phyloP scores from a whole-genome alignment of 2,329 filamentous ascomycete species.

The Ploettnerulaceae sp. region DNA sequence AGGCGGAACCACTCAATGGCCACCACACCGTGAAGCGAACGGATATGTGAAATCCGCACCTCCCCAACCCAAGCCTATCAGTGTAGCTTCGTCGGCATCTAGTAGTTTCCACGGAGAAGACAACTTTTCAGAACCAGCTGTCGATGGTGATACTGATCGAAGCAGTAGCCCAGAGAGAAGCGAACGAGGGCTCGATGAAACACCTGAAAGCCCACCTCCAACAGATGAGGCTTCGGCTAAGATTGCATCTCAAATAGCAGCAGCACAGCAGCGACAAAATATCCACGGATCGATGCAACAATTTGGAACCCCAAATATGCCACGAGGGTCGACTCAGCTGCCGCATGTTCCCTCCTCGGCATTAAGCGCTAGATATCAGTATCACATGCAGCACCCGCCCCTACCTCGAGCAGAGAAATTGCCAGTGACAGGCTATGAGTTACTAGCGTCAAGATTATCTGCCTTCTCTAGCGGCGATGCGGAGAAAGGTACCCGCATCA shows the following conservation, averaged over 20 bases:
- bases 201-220: conserved; percentile 10
- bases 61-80: conserved; percentile 28
- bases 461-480: conserved; percentile 21
- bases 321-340: conserved; percentile 34
- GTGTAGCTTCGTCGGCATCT: conserved; percentile 33
- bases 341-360: conserved; percentile 35
- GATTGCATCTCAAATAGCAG: conserved; percentile 30
- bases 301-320: conserved; percentile 37
- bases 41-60: conserved; percentile 8
- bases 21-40: conserved; percentile 9
- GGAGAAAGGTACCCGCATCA: conserved; percentile 23
- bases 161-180: conserved; percentile 43
- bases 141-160: conserved; percentile 40
- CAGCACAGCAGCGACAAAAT: conserved; percentile 31
- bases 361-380: conserved; percentile 36
- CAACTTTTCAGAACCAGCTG: conserved; percentile 35
- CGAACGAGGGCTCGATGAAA: conserved; percentile 31
- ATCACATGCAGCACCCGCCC: conserved; percentile 27
- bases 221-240: conserved; percentile 27
- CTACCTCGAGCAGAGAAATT: conserved; percentile 38
- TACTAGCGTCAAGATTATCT: conserved; percentile 53
- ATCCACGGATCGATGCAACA: conserved; percentile 23
- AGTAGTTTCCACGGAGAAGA: conserved; percentile 33
- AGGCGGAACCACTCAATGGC: conserved; percentile 17
- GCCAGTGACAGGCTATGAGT: conserved; percentile 55